Conservation (phyloP, 108 stramenopile species). For the Nitzschia sp. region DNA sequence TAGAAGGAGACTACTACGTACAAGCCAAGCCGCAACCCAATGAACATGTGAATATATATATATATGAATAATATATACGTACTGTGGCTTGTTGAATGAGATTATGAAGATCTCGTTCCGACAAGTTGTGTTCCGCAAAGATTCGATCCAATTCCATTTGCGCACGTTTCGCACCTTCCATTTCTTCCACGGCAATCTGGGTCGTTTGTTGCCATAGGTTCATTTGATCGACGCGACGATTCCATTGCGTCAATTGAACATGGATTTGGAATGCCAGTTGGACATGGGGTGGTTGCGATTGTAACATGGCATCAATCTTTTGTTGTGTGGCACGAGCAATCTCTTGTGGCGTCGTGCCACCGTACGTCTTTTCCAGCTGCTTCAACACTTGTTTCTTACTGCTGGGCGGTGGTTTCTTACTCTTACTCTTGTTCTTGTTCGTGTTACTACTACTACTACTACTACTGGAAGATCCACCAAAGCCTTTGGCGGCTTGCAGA, state of each 20-base stretch:
- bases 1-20: too few relatives aligned
- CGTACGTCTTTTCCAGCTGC: constrained; percentile 40
- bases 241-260: constrained; percentile 48
- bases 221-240: constrained; percentile 38
- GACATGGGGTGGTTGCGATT: constrained; percentile 45
- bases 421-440: too few relatives aligned
- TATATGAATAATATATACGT: too few relatives aligned
- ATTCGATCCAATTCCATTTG: constrained; percentile 42
- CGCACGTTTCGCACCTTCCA: constrained; percentile 40
- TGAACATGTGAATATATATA: too few relatives aligned
- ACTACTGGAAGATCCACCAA: not conserved
- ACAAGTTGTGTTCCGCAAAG: constrained; percentile 32
- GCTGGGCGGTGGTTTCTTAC: not conserved
- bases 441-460: too few relatives aligned
- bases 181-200: constrained; percentile 44
- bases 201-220: constrained; percentile 39
- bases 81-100: constrained; percentile 61
- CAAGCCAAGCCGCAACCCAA: too few relatives aligned
- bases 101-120: constrained; percentile 58
- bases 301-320: constrained; percentile 42
- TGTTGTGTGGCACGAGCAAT: constrained; percentile 58
- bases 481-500: not conserved
- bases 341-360: constrained; percentile 40
- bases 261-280: constrained; percentile 53
- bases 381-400: not conserved